These are phyloP conservation scores for Limtongia smithiae DNA, from an alignment of 805 yeast genomes.

Conservation along the genomic window DNA sequence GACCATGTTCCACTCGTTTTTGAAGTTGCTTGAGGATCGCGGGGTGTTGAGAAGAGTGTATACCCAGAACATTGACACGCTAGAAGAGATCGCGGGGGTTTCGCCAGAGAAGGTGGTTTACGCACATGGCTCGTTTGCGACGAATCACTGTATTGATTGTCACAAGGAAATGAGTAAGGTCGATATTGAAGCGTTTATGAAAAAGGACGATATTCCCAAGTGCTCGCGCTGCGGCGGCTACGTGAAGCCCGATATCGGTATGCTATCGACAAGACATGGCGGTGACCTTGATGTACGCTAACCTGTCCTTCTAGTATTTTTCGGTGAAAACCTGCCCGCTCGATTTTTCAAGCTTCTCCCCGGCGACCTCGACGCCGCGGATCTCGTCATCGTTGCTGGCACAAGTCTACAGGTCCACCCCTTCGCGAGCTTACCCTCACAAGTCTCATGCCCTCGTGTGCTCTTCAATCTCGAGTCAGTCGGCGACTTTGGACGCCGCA, in stretches of 20 bases:
- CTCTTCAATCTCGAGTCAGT: constrained; percentile 73
- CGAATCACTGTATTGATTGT: constrained; percentile 80
- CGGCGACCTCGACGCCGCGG: constrained; percentile 49
- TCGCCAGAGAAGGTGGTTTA: constrained; percentile 63
- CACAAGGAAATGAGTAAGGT: constrained; percentile 46
- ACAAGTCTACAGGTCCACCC: constrained; percentile 88
- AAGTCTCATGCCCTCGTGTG: constrained; percentile 49
- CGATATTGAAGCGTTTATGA: constrained; percentile 26
- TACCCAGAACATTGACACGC: constrained; percentile 90
- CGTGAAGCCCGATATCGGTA: constrained; percentile 83
- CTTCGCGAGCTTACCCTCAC: constrained; percentile 77
- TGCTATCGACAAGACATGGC: too few relatives aligned
- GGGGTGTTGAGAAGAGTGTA: constrained; percentile 64
- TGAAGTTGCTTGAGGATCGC: constrained; percentile 64
- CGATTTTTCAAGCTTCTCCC: constrained; percentile 71
- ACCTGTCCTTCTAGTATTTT: constrained; percentile 55
- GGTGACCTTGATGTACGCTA: too few relatives aligned
- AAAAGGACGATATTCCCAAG: constrained; percentile 37
- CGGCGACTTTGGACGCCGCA: constrained; percentile 60
- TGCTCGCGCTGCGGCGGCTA: constrained; percentile 68
- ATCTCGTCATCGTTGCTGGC: constrained; percentile 84
- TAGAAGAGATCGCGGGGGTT: constrained; percentile 83
- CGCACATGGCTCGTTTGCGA: constrained; percentile 93
- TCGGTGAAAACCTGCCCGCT: constrained; percentile 81
- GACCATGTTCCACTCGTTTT: constrained; percentile 72